Evolutionary conservation across 2,329 filamentous ascomycete genomes (phyloP), one percentile per base, ranked within the genome.

Genomic region (Chaetomiaceae sp.): DNA sequence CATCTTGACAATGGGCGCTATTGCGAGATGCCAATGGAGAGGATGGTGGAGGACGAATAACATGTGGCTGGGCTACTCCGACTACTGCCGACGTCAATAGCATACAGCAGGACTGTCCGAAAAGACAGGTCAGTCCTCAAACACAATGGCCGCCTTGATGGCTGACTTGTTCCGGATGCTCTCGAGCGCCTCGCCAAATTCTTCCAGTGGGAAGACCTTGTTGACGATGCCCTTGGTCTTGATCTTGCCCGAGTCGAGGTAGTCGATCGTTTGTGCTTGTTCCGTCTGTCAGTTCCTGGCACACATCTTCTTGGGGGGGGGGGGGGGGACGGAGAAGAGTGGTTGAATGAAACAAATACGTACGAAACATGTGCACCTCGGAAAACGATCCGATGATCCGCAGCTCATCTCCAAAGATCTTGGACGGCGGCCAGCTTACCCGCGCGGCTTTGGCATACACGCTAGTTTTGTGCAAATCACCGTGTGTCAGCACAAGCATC

Each of bases 331-430:
- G n/a, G n/a, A n/a, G n/a, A n/a, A n/a, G n/a, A n/a, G n/a, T n/a
- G n/a, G n/a, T n/a, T n/a, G n/a, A n/a, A n/a, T n/a, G n/a, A n/a
- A n/a, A n/a, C n/a, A n/a, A n/a, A n/a, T n/a, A 69, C 71, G 64
- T 69, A 75, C 72, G 84, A 75, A 87, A 86, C 76, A 85, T 87
- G 71, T 83, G 86, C 21, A 83, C 86, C 69, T 88, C 85, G 43
- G 82, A 87, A 72, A 89, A 89, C 48, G 81, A 85, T 23, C 85
- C 85, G 49, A 89, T 72, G 60, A 89, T 86, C 60, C 84, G 87
- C 61, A 89, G 86, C 68, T 89, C 85, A 56, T 74, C 71, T 63
- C 77, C 75, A 65, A 81, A 88, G 62, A 90, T 89, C 73, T 85
- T 86, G 66, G 78, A 76, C n/a, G 86, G 86, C 5, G 82, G 75